phyloP scores from a whole-genome alignment of 768 basidiomycete genomes.

The Macrolepiota dolichaula region DNA sequence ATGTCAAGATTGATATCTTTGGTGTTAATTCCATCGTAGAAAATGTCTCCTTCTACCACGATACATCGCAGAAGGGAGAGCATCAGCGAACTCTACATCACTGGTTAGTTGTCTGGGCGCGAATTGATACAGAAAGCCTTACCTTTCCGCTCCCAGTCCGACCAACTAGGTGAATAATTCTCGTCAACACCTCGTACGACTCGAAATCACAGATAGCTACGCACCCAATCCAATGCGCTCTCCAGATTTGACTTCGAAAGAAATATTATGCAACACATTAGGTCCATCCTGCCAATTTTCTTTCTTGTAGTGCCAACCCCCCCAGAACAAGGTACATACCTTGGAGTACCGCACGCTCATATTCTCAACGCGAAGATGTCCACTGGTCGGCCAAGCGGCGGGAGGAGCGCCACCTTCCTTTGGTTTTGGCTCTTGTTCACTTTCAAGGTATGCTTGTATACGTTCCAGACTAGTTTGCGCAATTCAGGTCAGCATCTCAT shows the following conservation, averaged over 20 bases:
- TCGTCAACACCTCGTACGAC: background rate
- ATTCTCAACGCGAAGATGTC: conserved; percentile 47
- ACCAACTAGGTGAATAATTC: conserved; percentile 14
- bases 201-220: background rate
- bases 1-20: conserved; percentile 47
- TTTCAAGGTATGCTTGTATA: conserved; percentile 13
- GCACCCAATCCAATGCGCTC: conserved; percentile 49
- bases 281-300: conserved; percentile 29
- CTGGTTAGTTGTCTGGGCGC: background rate
- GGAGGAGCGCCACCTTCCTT: conserved; percentile 33
- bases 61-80: conserved; percentile 54
- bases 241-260: conserved; percentile 51
- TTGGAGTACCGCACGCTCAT: conserved; percentile 48
- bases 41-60: conserved; percentile 46
- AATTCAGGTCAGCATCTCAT: background rate
- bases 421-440: conserved; percentile 16
- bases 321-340: conserved; percentile 8
- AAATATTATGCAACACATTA: conserved; percentile 42
- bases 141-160: conserved; percentile 25
- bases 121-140: background rate
- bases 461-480: background rate
- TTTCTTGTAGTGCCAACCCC: background rate
- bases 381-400: conserved; percentile 58
- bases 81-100: conserved; percentile 20
- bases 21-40: conserved; percentile 49